A percentile compares a stretch with the other conserved stretches of the same genome.
Conservation (phyloP, 2,329 filamentous ascomycete species). For the Amylocarpus encephaloides region DNA sequence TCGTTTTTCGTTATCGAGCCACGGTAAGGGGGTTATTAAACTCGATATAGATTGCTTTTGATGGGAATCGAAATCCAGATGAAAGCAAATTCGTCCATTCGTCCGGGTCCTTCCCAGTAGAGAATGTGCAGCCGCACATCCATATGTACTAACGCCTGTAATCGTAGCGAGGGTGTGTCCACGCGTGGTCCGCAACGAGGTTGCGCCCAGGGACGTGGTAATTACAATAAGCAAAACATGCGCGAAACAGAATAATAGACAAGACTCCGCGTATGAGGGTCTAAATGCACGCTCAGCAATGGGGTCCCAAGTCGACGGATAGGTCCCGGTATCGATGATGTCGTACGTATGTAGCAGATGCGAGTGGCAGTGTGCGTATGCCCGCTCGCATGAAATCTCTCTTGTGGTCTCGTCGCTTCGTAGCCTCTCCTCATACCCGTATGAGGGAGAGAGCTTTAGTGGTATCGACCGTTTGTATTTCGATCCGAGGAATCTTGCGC, state of each 20-base stretch:
- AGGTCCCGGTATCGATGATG: conserved; percentile 2
- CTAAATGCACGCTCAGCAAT: conserved; percentile 2
- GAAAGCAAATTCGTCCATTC: conserved; percentile 18
- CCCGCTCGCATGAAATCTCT: conserved; percentile 18
- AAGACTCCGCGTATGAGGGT: conserved; percentile 15
- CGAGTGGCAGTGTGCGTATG: conserved; percentile 11
- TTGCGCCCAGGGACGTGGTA: conserved; percentile 10
- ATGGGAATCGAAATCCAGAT: conserved; percentile 7
- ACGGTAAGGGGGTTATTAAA: conserved; percentile 10
- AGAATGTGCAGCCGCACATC: conserved; percentile 9
- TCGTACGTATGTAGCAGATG: conserved; percentile 8
- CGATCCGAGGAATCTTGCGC: conserved; percentile 30
- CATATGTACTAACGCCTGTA: conserved; percentile 22
- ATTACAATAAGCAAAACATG: conserved; percentile 21
- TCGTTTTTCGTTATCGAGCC: conserved; percentile 18
- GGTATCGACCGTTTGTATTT: conserved; percentile 24
- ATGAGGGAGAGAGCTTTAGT: conserved; percentile 17
- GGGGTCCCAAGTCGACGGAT: conserved; percentile 15
- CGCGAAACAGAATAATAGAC: conserved; percentile 12
- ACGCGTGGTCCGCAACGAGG: conserved; percentile 7
- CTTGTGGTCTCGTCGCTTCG: conserved; percentile 27
- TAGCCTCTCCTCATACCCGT: conserved; percentile 17
- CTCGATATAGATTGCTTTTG: conserved; percentile 10
- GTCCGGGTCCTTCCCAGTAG: conserved; percentile 6
- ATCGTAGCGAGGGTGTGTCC: conserved; percentile 18